Conservation (phyloP, 257 asterid genomes). For the Nicotiana attenuata region DNA sequence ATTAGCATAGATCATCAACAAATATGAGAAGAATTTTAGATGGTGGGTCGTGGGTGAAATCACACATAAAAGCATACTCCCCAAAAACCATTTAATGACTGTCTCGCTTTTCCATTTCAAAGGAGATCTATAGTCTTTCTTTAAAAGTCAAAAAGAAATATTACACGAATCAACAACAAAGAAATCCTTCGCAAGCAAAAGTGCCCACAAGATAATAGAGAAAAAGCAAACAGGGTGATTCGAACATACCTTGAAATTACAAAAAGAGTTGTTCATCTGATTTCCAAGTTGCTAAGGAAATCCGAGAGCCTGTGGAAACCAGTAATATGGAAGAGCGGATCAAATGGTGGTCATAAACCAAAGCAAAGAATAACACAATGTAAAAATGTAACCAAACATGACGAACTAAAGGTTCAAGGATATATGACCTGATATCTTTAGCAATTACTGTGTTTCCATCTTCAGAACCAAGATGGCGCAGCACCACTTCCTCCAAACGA, state of each 20-base stretch:
- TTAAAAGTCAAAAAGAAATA: not conserved
- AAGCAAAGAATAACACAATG: not conserved
- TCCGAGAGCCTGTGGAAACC: conserved; percentile 66
- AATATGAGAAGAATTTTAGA: not conserved
- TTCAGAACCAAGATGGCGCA: conserved; percentile 70
- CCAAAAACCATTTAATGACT: not conserved
- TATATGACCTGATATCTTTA: conserved; percentile 58
- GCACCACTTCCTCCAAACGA: conserved; percentile 66
- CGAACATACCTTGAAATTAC: not conserved
- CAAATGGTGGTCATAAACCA: not conserved
- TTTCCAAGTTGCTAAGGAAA: conserved; percentile 60
- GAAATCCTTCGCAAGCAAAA: not conserved
- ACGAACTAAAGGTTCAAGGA: not conserved
- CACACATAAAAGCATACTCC: not conserved
- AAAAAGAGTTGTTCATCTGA: conserved; percentile 36
- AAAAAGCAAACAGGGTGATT: not conserved
- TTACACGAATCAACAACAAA: not conserved
- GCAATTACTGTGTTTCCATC: conserved; percentile 70
- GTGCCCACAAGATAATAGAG: not conserved
- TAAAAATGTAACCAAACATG: not conserved
- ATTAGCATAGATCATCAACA: not conserved
- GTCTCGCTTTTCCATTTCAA: not conserved
- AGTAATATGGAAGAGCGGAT: conserved; percentile 11
- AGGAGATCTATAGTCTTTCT: not conserved
- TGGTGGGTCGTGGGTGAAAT: not conserved